Base-by-base conservation (phyloP, 176 grass and related monocot genomes). In the Pharus latifolius region DNA sequence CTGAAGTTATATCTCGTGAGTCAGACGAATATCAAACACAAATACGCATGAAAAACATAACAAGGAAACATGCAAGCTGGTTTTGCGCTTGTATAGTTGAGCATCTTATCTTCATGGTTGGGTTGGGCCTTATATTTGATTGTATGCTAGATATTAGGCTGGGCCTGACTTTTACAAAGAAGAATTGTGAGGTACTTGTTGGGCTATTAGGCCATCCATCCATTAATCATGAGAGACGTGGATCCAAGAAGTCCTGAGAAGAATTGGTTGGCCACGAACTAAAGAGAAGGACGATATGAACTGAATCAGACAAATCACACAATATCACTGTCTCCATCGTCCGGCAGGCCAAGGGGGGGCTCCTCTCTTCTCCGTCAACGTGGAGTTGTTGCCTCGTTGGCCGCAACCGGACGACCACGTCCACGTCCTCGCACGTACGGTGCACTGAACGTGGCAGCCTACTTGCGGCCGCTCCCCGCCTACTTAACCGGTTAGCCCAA, bases 381-480 rank as follows among this genome's bases (percentile, higher is more conserved):
- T 65, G 73, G 57, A 56, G n/a, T n/a, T n/a, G n/a, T n/a, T n/a
- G n/a, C n/a, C 60, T 49, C 49, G n/a, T 45, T 70, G 74, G 40
- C 60, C 28, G 76, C 69, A 55, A 68, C 75, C 53, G 61, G 75
- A 85, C 82, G 69, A 57, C 30, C 32, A 40, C 49, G 23, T 71
- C 73, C 11, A 30, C 6, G 75, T 84, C 52, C 15, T n/a, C 51
- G 20, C 25, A 57, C 50, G 20, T 37, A 8, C 56, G 56, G 63
- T 80, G 56, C 77, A 16, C 22, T 12, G 70, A 70, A 85, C 70
- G 56, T 75, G 83, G 70, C 70, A 40, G 10, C 15, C 48, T 24
- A 33, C 76, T 64, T 76, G 70, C 35, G 27, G 46, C n/a, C 2
- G 12, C 6, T 38, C 54, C 51, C 4, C 34, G 4, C 18, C 62